Evolutionary conservation across 805 yeast genomes (phyloP).

Genomic region (Schwanniomyces occidentalis): DNA sequence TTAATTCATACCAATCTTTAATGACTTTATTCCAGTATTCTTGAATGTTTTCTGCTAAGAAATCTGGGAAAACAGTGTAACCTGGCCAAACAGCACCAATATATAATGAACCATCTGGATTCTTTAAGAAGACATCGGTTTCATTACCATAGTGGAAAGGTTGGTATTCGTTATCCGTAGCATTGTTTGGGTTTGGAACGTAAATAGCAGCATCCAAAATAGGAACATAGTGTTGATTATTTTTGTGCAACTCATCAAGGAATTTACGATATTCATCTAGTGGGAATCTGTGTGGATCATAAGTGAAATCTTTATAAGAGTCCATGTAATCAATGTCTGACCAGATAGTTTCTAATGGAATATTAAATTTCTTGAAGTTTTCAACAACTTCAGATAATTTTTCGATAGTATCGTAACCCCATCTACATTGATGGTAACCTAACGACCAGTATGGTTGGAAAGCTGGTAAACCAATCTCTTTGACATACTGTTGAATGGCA

Average conservation of each 20-base stretch:
- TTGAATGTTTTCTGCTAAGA: constrained; percentile 19
- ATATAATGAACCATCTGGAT: constrained; percentile 26
- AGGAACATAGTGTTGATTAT: constrained; percentile 24
- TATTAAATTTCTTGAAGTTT: constrained; percentile 13
- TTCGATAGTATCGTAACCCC: constrained; percentile 22
- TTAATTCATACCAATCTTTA: constrained; percentile 17
- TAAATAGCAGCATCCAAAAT: constrained; percentile 28
- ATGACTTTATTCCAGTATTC: constrained; percentile 22
- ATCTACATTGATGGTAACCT: constrained; percentile 27
- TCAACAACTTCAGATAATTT: constrained; percentile 17
- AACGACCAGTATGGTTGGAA: constrained; percentile 27
- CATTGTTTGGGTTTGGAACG: constrained; percentile 22
- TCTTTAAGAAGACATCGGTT: constrained; percentile 20
- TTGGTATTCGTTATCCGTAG: constrained; percentile 16
- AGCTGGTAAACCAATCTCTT: constrained; percentile 22
- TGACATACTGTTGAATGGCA: constrained; percentile 21
- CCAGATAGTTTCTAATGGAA: constrained; percentile 27
- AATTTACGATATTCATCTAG: constrained; percentile 14
- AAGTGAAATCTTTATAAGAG: constrained; percentile 23
- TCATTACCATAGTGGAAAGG: constrained; percentile 17
- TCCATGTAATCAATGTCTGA: constrained; percentile 27
- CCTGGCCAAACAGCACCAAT: constrained; percentile 35
- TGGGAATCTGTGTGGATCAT: constrained; percentile 22
- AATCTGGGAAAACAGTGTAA: constrained; percentile 29
- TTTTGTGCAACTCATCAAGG: constrained; percentile 16